Base-by-base conservation (phyloP, 805 yeast genomes). In the Candida khao-thaluensis region DNA sequence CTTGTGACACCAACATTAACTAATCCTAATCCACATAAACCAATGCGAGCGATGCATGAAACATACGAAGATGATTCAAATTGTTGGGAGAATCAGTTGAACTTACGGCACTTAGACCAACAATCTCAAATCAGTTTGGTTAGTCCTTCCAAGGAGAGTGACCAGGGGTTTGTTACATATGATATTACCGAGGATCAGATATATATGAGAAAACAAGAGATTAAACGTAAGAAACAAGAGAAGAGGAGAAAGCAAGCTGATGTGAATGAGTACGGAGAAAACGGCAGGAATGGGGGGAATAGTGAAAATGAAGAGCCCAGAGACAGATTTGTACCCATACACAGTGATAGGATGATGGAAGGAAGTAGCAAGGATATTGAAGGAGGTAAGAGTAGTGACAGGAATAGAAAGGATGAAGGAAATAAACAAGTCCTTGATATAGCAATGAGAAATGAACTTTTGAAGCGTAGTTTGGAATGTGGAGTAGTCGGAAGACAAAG, bases 1-100 rank as follows among this genome's bases (percentile, higher is more conserved):
- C 28, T 45, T 21, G 43, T 45, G 10, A 45, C 46, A 9, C 49
- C 49, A 8, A 42, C 44, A 16, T 29, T 45, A n/a, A 42, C 49
- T 12, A 45, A 45, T 22, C 49, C 49, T 2, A 37, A 33, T 16
- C 29, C 37, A 9, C 24, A 38, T 17, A 26, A 32, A 28, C 33
- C 17, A 2, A 33, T 14, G 16, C 20, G 33, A 21, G 22, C 25
- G 3, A 3, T 28, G 10, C 22, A 29, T 29, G 32, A 29, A 29
- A 17, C 32, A 10, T 10, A 29, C 5, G 3, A 17, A 4, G 32
- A 23, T 5, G 28, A 22, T 16, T 7, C 18, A 5, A 35, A 35
- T 17, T 10, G 17, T 12, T 30, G 26, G 35, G 26, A 30, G 18
- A 30, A 30, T 30, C 25, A 29, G 23, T 29, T 29, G 15, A 17